Conservation (phyloP, 768 basidiomycete species). For the Infundibulicybe gibba region DNA sequence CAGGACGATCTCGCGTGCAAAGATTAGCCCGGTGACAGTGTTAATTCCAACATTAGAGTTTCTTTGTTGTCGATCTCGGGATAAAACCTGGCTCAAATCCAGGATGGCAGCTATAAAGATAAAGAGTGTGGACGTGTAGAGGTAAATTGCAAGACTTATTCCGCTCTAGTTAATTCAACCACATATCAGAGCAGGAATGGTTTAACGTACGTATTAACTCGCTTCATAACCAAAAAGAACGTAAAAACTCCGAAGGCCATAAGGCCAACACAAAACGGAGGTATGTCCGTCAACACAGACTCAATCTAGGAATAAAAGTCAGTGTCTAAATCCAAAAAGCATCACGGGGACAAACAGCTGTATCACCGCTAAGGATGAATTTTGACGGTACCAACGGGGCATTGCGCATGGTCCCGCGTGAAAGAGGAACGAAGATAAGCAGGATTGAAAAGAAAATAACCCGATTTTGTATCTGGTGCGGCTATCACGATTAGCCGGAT, state of each 20-base stretch:
- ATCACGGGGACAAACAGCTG: constrained; percentile 34
- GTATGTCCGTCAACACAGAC: constrained; percentile 58
- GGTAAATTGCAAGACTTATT: constrained; percentile 40
- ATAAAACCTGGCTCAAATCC: constrained; percentile 55
- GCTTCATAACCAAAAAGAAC: constrained; percentile 51
- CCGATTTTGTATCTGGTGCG: too few species aligned
- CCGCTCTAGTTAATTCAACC: not conserved
- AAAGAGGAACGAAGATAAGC: too few species aligned
- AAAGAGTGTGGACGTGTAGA: constrained; percentile 55
- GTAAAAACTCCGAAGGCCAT: constrained; percentile 57
- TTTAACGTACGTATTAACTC: constrained; percentile 44
- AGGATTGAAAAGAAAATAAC: too few species aligned
- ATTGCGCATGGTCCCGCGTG: constrained; percentile 6
- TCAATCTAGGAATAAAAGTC: constrained; percentile 37
- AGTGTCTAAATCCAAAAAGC: not conserved
- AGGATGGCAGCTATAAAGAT: constrained; percentile 61
- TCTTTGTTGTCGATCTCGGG: constrained; percentile 25
- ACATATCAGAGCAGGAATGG: not conserved
- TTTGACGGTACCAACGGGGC: not conserved
- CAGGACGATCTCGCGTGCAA: constrained; percentile 55
- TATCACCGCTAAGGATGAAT: constrained; percentile 28
- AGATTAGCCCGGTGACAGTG: constrained; percentile 35
- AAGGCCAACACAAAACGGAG: constrained; percentile 64
- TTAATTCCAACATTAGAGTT: constrained; percentile 16
- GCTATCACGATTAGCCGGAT: too few species aligned